Percentiles rank a stretch among this genome's conserved stretches.
Conservation (phyloP, 139 green algal genomes). For the Chlamydomonas schloesseri region DNA sequence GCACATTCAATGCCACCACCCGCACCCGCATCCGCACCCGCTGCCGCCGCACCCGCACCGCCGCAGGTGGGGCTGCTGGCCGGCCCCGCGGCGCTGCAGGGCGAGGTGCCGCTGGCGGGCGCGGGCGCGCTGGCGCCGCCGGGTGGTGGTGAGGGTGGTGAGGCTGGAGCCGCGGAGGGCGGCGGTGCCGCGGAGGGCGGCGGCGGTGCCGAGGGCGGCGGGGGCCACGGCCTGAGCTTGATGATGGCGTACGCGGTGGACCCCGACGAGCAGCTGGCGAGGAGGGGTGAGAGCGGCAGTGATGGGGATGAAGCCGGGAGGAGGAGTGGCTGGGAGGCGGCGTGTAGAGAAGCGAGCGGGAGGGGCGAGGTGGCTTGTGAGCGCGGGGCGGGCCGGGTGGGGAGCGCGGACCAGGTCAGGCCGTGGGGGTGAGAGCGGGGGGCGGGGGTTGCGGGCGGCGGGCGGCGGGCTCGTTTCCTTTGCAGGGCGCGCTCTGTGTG, state of each 20-base stretch:
- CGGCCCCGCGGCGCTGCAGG: constrained; percentile 7
- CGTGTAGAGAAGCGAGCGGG: not conserved
- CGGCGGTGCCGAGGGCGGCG: not conserved
- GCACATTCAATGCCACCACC: too few species aligned
- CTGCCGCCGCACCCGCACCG: not conserved
- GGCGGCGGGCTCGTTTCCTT: too few species aligned
- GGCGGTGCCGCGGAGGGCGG: too few species aligned
- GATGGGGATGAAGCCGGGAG: not conserved
- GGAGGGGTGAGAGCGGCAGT: constrained; percentile 1
- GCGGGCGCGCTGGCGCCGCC: too few species aligned
- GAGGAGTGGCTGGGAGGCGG: not conserved
- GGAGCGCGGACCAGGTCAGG: not conserved
- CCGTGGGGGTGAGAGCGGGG: not conserved
- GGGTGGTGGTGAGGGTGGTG: too few species aligned
- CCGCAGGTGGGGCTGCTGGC: constrained; percentile 2
- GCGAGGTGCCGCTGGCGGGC: not conserved
- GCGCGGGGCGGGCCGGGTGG: not conserved
- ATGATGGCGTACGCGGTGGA: constrained; percentile 35
- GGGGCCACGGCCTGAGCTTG: constrained; percentile 11
- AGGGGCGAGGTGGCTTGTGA: too few species aligned
- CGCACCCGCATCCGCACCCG: too few species aligned
- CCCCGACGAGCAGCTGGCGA: constrained; percentile 20
- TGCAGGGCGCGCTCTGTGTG: too few species aligned
- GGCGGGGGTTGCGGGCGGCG: too few species aligned
- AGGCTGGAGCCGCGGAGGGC: too few species aligned